These are phyloP conservation scores for Ottelia alismoides DNA, from an alignment of 106 monocot genomes.

Conservation along the genomic window DNA sequence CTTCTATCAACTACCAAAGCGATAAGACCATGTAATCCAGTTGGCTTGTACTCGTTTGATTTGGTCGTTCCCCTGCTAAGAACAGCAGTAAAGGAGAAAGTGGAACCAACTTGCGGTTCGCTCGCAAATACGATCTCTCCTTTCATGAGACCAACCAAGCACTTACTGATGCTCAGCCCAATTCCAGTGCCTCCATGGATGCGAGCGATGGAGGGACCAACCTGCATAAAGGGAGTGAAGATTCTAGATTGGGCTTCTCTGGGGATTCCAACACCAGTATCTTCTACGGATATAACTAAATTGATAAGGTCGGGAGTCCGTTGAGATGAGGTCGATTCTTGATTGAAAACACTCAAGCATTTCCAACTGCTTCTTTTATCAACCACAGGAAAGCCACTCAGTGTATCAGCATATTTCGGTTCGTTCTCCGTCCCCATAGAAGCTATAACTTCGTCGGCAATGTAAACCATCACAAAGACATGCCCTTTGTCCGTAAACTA, in stretches of 20 bases:
- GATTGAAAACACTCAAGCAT: slow-evolving; percentile 33
- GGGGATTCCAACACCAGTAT: slow-evolving; percentile 96
- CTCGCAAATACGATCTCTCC: slow-evolving; percentile 97
- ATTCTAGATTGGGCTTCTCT: slow-evolving; percentile 81
- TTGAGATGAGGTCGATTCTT: slow-evolving; percentile 20
- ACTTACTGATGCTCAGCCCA: slow-evolving; percentile 94
- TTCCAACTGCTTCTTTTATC: slow-evolving; percentile 63
- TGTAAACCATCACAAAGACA: slow-evolving; percentile 82
- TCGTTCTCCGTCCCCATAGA: slow-evolving; percentile 39
- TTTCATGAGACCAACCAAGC: slow-evolving; percentile 94
- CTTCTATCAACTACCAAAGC: slow-evolving; percentile 82
- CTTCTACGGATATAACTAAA: slow-evolving; percentile 89
- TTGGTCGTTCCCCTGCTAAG: slow-evolving; percentile 25
- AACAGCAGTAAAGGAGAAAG: slow-evolving; percentile 78
- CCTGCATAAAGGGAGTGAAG: slow-evolving; percentile 99
- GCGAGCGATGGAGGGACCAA: slow-evolving; percentile 83
- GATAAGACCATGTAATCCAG: slow-evolving; percentile 67
- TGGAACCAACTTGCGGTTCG: slow-evolving; percentile 66
- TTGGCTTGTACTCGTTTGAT: slow-evolving; percentile 33
- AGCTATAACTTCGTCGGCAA: slow-evolving; percentile 56
- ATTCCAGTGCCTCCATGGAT: slow-evolving; percentile 98
- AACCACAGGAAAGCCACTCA: slow-evolving; percentile 68
- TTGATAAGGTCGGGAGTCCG: slow-evolving; percentile 43
- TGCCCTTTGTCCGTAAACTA: slow-evolving; percentile 99
- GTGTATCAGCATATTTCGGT: slow-evolving; percentile 20